Evolutionary conservation across 1,284 basidiomycete species (phyloP), one percentile per base, ranked within the genome.

Genomic region (Rhodotorula glutinis): DNA sequence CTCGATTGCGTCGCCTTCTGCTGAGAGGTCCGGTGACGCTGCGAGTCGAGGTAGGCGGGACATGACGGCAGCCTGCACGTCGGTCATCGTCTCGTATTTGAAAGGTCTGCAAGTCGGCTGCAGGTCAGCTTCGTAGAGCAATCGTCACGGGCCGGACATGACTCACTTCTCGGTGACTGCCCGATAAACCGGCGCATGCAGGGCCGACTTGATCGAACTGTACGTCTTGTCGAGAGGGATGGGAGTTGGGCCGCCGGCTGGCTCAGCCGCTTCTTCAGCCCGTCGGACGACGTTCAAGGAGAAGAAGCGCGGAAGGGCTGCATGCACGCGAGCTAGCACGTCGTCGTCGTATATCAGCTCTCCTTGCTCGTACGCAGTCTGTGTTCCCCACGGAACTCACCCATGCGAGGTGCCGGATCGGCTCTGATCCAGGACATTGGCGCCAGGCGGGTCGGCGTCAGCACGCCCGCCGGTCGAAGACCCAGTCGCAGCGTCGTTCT

Each of bases 31-130:
- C 62, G 71, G 58, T n/a, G 71, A 57, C 14, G 47, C 55, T 14
- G 75, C 67, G 17, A 85, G 70, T n/a, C 80, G 71, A 79, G 86
- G 83, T 65, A 85, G 80, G 54, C 82, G 77, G 53, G 76, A 74
- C 3, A 94, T 82, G 10, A 98, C 91, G 59, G 86, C 84, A 27
- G 86, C 83, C 79, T 98, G 95, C 0, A 98, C 93, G 17, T 86
- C 79, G 3, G 89, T 88, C 91, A 97, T 93, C 60, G 83, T 81
- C 19, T 79, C 82, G 70, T 92, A 85, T 29, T 84, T 81, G 83
- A 93, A 90, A 0, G 91, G 91, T 46, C 80, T 81, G 56, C 21
- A 23, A 9, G 13, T 8, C 30, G 4, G 29, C 30, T 17, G 30
- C 27, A 9, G 25, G 43, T 17, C 16, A 40, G 53, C 16, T 43